Evolutionary conservation across 1,139 yeast species (phyloP).

Genomic region (Diutina rugosa): DNA sequence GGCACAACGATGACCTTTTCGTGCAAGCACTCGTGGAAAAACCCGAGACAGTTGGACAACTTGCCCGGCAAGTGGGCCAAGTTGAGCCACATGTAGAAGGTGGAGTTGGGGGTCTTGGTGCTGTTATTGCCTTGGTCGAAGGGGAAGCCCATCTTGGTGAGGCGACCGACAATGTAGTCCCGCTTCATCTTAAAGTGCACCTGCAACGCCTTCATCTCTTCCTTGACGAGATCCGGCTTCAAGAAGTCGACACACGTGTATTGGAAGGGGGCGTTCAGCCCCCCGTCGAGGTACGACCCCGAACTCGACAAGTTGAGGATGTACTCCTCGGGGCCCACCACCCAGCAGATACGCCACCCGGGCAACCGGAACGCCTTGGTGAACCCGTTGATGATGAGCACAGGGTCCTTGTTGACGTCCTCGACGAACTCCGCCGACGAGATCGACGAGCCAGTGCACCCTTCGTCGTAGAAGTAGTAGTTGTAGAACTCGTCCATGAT

Average conservation of each 20-base stretch:
- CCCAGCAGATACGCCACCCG: constrained; percentile 64
- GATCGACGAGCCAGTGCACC: constrained; percentile 42
- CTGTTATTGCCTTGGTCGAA: constrained; percentile 24
- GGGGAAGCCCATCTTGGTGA: constrained; percentile 43
- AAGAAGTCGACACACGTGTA: constrained; percentile 49
- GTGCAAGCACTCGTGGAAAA: constrained; percentile 57
- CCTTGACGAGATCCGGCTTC: constrained; percentile 35
- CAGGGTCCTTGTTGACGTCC: constrained; percentile 52
- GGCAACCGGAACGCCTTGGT: constrained; percentile 58
- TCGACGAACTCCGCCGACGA: constrained; percentile 43
- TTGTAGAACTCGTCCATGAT: constrained; percentile 62
- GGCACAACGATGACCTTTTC: constrained; percentile 56
- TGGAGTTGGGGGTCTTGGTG: constrained; percentile 37
- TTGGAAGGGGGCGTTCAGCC: constrained; percentile 55
- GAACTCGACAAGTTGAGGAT: constrained; percentile 47
- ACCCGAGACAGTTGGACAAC: constrained; percentile 48
- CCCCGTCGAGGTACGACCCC: constrained; percentile 56
- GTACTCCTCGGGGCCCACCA: constrained; percentile 54
- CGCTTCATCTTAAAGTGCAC: constrained; percentile 48
- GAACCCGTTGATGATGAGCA: constrained; percentile 48
- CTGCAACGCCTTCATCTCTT: constrained; percentile 52
- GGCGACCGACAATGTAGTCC: constrained; percentile 42
- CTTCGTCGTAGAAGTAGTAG: constrained; percentile 49
- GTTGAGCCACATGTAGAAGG: constrained; percentile 56
- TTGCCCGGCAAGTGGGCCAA: constrained; percentile 47